Base-by-base conservation (phyloP, 1,139 yeast genomes). In the Taphrina sp. region DNA sequence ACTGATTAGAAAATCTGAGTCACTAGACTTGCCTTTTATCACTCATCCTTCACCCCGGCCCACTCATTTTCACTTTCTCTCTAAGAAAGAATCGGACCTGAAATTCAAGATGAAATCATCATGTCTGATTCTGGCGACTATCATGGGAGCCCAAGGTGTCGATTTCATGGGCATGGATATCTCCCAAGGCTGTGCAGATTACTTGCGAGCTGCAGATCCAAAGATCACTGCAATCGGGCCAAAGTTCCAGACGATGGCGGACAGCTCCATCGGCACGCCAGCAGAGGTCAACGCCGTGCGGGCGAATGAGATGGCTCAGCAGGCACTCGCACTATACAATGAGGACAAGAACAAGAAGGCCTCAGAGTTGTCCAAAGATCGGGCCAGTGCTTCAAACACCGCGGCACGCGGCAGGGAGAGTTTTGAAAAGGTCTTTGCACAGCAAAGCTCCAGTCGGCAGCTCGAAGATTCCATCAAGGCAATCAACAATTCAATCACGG, bases 161-260 rank as follows among this genome's bases (percentile, higher is more conserved):
- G 45, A 41, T 24, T 41, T 41, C 26, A 41, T 41, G 45, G 45
- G 45, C 20, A 24, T 41, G 5, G 45, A 41, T 17, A 17, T 26
- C 35, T 41, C 45, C 12, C 45, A 41, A 17, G 45, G 45, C 7
- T 41, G 45, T 16, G 22, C 24, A 14, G 45, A 41, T 26, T 41
- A 41, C 35, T 12, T 41, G 24, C 17, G 23, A 4, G 45, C 23
- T 26, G 22, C 14, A n/a, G 45, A 41, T 23, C 45, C 45, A 7
- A 41, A 20, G 45, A 16, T 41, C 35, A 28, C 24, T 14, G 45
- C 45, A 17, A 23, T 41, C 23, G 33, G 35, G 3, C 45, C 45
- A 2, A 41, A 41, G 17, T 12, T 41, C 14, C 35, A 24, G n/a
- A 35, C 45, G 17, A 17, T 41, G 2, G 45, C 24, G 23, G 28